Conservation (phyloP, 305 asterid genomes). For the Plantago coronopus region DNA sequence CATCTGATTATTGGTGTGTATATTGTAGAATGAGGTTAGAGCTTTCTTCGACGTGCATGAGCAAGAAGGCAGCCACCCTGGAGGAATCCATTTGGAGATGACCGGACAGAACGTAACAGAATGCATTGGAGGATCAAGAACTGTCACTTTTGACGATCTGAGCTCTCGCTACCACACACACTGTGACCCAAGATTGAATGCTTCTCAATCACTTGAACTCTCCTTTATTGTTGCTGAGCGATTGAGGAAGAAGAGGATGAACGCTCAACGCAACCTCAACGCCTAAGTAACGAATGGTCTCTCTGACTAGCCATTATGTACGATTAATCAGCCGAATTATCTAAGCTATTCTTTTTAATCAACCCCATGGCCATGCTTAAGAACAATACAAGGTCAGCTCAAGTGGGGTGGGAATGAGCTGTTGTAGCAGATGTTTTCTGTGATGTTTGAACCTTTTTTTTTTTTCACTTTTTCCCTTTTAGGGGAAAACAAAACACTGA, state of each 20-base stretch:
- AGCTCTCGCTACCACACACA: conserved; percentile 60
- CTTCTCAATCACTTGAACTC: conserved; percentile 54
- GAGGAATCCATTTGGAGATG: conserved; percentile 58
- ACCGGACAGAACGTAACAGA: conserved; percentile 56
- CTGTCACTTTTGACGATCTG: conserved; percentile 44
- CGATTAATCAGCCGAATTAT: not conserved
- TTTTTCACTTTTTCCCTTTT: not conserved
- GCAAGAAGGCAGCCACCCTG: conserved; percentile 59
- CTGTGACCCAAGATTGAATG: conserved; percentile 50
- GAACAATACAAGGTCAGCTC: not conserved
- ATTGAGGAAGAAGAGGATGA: conserved; percentile 39
- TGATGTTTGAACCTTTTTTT: not conserved
- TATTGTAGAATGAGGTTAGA: conserved; percentile 45
- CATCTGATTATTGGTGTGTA: too few species aligned
- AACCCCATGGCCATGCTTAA: not conserved
- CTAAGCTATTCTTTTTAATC: not conserved
- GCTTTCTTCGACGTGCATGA: conserved; percentile 59
- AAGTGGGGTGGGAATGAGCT: not conserved
- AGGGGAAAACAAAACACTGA: too few species aligned
- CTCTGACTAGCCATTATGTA: not conserved
- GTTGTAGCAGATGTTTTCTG: not conserved
- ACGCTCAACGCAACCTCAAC: conserved; percentile 22
- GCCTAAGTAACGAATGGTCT: not conserved
- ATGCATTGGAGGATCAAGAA: conserved; percentile 53
- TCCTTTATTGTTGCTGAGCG: conserved; percentile 44